Evolutionary conservation across 2,329 filamentous ascomycete species (phyloP).

Genomic region (Corniculantispora saksenae): DNA sequence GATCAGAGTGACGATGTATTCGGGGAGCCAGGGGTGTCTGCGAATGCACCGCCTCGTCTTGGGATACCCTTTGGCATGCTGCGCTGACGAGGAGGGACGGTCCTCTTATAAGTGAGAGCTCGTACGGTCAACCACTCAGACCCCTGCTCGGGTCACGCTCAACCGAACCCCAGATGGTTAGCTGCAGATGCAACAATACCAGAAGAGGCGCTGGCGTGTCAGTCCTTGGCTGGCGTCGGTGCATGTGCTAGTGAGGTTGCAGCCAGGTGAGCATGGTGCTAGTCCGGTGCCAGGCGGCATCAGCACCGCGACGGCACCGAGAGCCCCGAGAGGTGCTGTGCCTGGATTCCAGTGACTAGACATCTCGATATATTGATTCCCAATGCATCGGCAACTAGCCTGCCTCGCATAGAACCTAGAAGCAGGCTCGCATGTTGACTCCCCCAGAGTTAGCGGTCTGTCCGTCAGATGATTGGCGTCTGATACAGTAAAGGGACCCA

Average conservation of each 20-base stretch:
- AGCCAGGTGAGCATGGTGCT: slow-evolving; percentile 2
- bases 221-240: background rate
- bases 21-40: background rate
- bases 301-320: background rate
- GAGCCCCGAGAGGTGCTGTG: background rate
- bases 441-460: background rate
- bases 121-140: background rate
- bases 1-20: background rate
- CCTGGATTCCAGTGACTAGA: background rate
- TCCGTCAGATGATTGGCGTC: background rate
- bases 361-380: background rate
- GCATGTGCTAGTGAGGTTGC: background rate
- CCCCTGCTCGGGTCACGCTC: background rate
- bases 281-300: background rate
- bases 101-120: background rate
- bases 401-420: background rate
- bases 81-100: no score
- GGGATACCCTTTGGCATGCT: background rate
- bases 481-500: no score
- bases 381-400: background rate
- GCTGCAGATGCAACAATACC: slow-evolving; percentile 6
- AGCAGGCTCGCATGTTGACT: no score
- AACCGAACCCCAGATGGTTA: background rate
- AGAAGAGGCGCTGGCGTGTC: background rate
- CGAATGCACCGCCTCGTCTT: background rate